phyloP scores from a whole-genome alignment of 1,284 basidiomycete species.

The Amylostereum chailletii region DNA sequence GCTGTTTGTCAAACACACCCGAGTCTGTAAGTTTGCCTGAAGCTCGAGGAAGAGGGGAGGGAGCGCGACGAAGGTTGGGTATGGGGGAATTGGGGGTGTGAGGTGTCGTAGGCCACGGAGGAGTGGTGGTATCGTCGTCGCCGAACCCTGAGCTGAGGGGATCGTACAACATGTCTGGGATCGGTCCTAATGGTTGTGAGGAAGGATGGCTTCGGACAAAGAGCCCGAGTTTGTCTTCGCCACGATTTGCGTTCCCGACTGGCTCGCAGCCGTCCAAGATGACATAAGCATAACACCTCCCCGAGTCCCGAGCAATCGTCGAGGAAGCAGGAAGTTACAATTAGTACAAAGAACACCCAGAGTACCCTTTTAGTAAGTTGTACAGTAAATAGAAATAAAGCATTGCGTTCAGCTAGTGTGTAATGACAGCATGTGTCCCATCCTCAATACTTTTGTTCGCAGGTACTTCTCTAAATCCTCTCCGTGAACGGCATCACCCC shows the following conservation, averaged over 20 bases:
- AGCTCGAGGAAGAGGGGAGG: slow-evolving; percentile 24
- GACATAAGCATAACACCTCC: no score
- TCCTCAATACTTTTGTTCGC: slow-evolving; percentile 89
- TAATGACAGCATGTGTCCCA: slow-evolving; percentile 84
- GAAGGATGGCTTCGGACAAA: no score
- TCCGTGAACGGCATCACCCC: slow-evolving; percentile 72
- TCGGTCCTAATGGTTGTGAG: not conserved
- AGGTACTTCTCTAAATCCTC: slow-evolving; percentile 93
- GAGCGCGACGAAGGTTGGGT: slow-evolving; percentile 29
- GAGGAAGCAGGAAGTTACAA: no score
- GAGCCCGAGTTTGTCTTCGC: no score
- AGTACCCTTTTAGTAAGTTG: not conserved
- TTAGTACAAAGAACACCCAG: no score
- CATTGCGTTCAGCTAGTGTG: slow-evolving; percentile 32
- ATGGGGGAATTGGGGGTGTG: slow-evolving; percentile 29
- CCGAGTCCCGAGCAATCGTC: no score
- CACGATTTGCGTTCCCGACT: no score
- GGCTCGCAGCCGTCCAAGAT: no score
- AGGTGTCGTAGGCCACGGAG: slow-evolving; percentile 33
- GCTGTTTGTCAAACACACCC: slow-evolving; percentile 65
- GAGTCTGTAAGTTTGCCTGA: slow-evolving; percentile 40
- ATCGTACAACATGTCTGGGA: slow-evolving; percentile 15
- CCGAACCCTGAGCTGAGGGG: slow-evolving; percentile 22
- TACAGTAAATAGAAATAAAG: slow-evolving; percentile 10
- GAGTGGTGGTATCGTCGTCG: slow-evolving; percentile 23